phyloP scores from a whole-genome alignment of 805 yeast species.

The Metschnikowia lunata region DNA sequence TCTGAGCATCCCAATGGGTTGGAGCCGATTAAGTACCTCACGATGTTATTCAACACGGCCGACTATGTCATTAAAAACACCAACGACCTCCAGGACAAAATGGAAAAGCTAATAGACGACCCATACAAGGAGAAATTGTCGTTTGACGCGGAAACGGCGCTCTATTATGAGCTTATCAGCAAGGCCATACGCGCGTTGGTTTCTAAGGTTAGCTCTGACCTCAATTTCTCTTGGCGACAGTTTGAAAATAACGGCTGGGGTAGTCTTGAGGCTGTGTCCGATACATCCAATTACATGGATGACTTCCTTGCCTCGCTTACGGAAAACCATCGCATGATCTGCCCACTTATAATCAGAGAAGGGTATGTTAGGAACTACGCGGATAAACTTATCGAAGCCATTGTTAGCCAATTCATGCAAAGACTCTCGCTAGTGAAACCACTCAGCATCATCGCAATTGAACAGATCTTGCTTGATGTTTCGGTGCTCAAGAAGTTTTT shows the following conservation, averaged over 20 bases:
- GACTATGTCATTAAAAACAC: conserved; percentile 82
- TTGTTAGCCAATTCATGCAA: conserved; percentile 51
- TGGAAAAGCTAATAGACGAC: conserved; percentile 35
- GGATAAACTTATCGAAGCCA: conserved; percentile 68
- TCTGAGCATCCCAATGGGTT: conserved; percentile 30
- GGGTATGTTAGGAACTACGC: conserved; percentile 68
- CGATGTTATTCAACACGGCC: conserved; percentile 79
- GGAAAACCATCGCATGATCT: conserved; percentile 43
- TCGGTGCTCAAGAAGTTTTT: conserved; percentile 58
- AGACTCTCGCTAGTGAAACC: conserved; percentile 64
- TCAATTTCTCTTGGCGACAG: conserved; percentile 77
- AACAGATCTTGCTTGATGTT: conserved; percentile 75
- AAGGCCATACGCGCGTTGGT: conserved; percentile 53
- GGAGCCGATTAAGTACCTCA: conserved; percentile 63
- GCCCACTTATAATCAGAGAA: conserved; percentile 62
- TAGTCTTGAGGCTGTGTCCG: conserved; percentile 56
- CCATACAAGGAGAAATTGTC: conserved; percentile 37
- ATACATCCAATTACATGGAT: conserved; percentile 64
- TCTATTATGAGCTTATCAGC: conserved; percentile 55
- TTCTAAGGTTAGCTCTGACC: conserved; percentile 53
- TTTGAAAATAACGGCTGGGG: conserved; percentile 74
- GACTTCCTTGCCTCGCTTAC: conserved; percentile 49
- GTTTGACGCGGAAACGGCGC: conserved; percentile 54
- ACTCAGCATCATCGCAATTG: conserved; percentile 48
- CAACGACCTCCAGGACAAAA: conserved; percentile 67